Evolutionary conservation across 2,329 filamentous ascomycete species (phyloP).

Genomic region (Sporothrix globosa): DNA sequence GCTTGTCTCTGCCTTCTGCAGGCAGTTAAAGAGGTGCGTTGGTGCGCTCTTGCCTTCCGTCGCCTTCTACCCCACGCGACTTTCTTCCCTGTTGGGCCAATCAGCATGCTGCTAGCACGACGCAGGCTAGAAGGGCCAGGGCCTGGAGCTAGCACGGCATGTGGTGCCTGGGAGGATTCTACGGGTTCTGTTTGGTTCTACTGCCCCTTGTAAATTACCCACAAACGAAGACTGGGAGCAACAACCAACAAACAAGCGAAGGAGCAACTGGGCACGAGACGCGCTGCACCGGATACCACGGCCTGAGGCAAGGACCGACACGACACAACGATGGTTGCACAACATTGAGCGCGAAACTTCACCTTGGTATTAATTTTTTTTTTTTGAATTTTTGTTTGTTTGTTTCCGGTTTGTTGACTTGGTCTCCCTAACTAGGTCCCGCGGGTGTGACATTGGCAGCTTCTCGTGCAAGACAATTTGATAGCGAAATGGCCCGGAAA

Average conservation of each 20-base stretch:
- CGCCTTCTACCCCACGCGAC: constrained; percentile 36
- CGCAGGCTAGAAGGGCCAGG: constrained; percentile 7
- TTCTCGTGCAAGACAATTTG: background rate
- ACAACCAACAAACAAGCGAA: background rate
- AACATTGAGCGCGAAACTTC: too few species aligned
- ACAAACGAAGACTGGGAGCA: constrained; percentile 13
- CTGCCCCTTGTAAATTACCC: constrained; percentile 22
- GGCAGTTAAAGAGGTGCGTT: constrained; percentile 12
- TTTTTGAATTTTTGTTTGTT: background rate
- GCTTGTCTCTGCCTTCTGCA: background rate
- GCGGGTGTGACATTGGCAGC: background rate
- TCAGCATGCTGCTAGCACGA: constrained; percentile 21
- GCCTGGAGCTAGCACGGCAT: constrained; percentile 26
- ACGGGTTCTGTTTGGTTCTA: constrained; percentile 16
- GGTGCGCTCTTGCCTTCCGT: constrained; percentile 31
- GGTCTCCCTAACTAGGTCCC: background rate
- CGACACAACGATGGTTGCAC: constrained; percentile 1
- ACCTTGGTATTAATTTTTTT: background rate
- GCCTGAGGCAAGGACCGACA: background rate
- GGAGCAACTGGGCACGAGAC: constrained; percentile 4
- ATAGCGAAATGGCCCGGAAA: background rate
- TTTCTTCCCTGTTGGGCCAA: constrained; percentile 32
- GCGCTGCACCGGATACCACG: background rate
- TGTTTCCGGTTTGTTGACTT: background rate
- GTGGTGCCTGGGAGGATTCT: constrained; percentile 21